These are phyloP conservation scores for Metschnikowia aberdeeniae DNA, from an alignment of 805 yeast species.

Conservation along the genomic window DNA sequence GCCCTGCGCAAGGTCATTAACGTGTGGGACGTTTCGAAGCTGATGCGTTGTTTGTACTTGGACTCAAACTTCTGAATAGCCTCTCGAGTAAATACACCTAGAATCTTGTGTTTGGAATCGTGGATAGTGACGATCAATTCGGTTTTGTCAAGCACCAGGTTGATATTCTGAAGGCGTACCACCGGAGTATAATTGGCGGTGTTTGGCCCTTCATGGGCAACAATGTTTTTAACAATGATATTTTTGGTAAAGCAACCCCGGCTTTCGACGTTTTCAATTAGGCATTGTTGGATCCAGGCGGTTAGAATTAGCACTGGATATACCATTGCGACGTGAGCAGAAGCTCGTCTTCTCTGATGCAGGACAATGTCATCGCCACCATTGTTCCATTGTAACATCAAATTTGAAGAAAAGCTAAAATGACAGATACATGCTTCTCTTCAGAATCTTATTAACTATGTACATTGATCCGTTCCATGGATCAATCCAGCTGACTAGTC, in stretches of 20 bases:
- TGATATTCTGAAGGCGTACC: constrained; percentile 25
- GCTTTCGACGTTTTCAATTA: constrained; percentile 5
- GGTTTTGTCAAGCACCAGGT: constrained; percentile 20
- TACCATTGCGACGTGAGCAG: constrained; percentile 5
- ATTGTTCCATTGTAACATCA: no score
- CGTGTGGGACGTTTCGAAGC: constrained; percentile 26
- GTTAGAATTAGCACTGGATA: constrained; percentile 15
- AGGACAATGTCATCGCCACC: not conserved
- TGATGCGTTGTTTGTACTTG: constrained; percentile 29
- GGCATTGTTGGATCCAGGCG: constrained; percentile 13
- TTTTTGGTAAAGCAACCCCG: constrained; percentile 4
- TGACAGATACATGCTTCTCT: not conserved
- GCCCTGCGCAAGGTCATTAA: constrained; percentile 28
- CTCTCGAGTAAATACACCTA: constrained; percentile 26
- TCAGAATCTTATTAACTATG: not conserved
- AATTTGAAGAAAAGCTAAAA: no score
- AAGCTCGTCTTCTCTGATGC: not conserved
- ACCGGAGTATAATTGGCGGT: constrained; percentile 21
- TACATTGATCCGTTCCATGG: not conserved
- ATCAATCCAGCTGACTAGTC: not conserved
- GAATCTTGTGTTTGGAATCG: constrained; percentile 29
- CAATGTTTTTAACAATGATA: constrained; percentile 16
- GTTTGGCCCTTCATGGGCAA: constrained; percentile 7
- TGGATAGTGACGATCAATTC: constrained; percentile 29
- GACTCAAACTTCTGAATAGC: constrained; percentile 30